These are phyloP conservation scores for Ilyonectria destructans DNA, from an alignment of 2,329 filamentous ascomycete species.

Conservation along the genomic window DNA sequence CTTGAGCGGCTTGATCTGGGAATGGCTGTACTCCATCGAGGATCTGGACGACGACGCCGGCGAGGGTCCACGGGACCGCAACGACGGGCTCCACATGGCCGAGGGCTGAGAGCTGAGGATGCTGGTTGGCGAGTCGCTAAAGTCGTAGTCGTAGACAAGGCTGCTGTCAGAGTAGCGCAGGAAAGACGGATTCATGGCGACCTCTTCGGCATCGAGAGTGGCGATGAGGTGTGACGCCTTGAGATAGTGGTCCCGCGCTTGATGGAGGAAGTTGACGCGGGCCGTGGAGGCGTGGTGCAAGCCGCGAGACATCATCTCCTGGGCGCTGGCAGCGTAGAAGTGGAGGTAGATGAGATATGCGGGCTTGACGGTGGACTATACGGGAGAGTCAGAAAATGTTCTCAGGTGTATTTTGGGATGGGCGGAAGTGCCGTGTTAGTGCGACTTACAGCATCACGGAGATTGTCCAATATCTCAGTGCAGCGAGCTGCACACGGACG, in stretches of 20 bases:
- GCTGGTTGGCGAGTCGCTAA: slow-evolving; percentile 60
- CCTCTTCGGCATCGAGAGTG: slow-evolving; percentile 66
- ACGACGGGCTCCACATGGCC: slow-evolving; percentile 36
- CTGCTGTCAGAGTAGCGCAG: slow-evolving; percentile 59
- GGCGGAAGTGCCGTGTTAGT: not conserved
- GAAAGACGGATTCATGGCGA: slow-evolving; percentile 57
- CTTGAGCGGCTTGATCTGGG: slow-evolving; percentile 41
- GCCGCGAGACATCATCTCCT: slow-evolving; percentile 70
- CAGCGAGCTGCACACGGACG: slow-evolving; percentile 69
- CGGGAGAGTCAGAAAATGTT: slow-evolving; percentile 34
- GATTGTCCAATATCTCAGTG: slow-evolving; percentile 66
- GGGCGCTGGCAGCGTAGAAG: slow-evolving; percentile 74
- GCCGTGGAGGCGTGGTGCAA: slow-evolving; percentile 63
- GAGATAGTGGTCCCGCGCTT: slow-evolving; percentile 69
- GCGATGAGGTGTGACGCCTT: slow-evolving; percentile 65
- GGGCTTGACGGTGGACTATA: slow-evolving; percentile 62
- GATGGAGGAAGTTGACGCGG: slow-evolving; percentile 64
- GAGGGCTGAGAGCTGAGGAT: slow-evolving; percentile 61
- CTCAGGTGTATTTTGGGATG: not conserved
- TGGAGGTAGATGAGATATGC: slow-evolving; percentile 72
- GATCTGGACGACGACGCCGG: slow-evolving; percentile 56
- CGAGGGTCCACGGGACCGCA: slow-evolving; percentile 36
- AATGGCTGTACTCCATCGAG: slow-evolving; percentile 57
- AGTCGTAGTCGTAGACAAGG: slow-evolving; percentile 47
- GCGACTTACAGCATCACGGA: slow-evolving; percentile 62